Conservation (phyloP, 2,329 filamentous ascomycete genomes). For the Penicillium aurantiogriseum region DNA sequence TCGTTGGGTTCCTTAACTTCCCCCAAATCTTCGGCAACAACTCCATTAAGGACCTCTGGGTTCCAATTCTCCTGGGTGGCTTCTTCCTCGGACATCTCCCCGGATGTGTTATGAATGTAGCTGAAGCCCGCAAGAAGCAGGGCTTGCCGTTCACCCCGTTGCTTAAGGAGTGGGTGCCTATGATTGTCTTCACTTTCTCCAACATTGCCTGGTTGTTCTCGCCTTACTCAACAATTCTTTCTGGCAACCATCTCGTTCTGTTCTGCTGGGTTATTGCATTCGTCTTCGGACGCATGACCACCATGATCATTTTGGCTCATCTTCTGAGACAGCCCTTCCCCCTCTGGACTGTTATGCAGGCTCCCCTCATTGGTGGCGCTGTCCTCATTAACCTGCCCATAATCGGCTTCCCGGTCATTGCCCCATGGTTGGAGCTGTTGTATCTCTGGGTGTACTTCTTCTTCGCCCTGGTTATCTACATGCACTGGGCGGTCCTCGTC, state of each 20-base stretch:
- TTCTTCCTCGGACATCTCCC: slow-evolving; percentile 76
- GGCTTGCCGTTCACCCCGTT: slow-evolving; percentile 75
- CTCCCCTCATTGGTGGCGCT: slow-evolving; percentile 81
- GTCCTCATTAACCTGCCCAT: slow-evolving; percentile 77
- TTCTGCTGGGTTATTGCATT: slow-evolving; percentile 95
- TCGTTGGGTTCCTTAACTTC: slow-evolving; percentile 68
- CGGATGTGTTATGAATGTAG: slow-evolving; percentile 84
- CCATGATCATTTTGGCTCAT: slow-evolving; percentile 97
- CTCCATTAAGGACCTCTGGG: slow-evolving; percentile 86
- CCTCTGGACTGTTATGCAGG: slow-evolving; percentile 90
- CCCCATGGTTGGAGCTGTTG: slow-evolving; percentile 65
- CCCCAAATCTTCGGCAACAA: slow-evolving; percentile 64
- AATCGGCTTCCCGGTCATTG: slow-evolving; percentile 67
- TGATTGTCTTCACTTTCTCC: slow-evolving; percentile 73
- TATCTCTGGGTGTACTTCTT: slow-evolving; percentile 84
- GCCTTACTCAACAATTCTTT: slow-evolving; percentile 76
- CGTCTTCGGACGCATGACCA: slow-evolving; percentile 96
- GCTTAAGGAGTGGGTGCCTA: slow-evolving; percentile 91
- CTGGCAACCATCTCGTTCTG: slow-evolving; percentile 82
- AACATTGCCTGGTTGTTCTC: slow-evolving; percentile 85
- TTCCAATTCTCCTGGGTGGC: slow-evolving; percentile 65
- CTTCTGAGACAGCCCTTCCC: slow-evolving; percentile 91
- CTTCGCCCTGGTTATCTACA: slow-evolving; percentile 83
- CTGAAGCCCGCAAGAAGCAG: slow-evolving; percentile 68
- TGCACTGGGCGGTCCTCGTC: slow-evolving; percentile 87